Percentiles rank a stretch among this genome's conserved stretches.
phyloP scores from a whole-genome alignment of 1,284 basidiomycete species.

The Cryptococcus sp. region DNA sequence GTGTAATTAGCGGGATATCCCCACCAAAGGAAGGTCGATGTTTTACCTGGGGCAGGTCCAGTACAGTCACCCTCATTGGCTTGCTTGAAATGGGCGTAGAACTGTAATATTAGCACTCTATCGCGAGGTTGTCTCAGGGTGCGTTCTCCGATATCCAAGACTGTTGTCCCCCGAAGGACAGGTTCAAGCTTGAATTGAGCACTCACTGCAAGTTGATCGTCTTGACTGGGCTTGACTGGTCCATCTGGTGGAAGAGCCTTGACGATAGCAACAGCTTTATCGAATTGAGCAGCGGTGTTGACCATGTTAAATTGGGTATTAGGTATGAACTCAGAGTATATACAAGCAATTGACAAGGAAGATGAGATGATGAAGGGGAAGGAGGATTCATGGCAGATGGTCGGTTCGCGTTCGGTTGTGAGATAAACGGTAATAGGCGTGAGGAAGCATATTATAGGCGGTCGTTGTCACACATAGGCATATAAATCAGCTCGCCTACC shows the following conservation, averaged over 20 bases:
- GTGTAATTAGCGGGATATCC: not conserved
- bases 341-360: not conserved
- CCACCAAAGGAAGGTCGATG: not conserved
- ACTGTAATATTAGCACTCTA: slow-evolving; percentile 49
- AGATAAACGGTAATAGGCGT: too few relatives aligned
- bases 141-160: too few relatives aligned
- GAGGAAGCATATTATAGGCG: too few relatives aligned
- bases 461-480: too few relatives aligned
- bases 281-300: slow-evolving; percentile 42
- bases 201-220: slow-evolving; percentile 68
- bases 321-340: not conserved
- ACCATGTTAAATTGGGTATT: slow-evolving; percentile 10
- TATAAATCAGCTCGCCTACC: too few relatives aligned
- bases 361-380: not conserved
- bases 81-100: slow-evolving; percentile 91
- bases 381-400: not conserved
- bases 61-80: slow-evolving; percentile 62
- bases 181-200: not conserved
- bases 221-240: slow-evolving; percentile 66
- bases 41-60: slow-evolving; percentile 36
- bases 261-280: slow-evolving; percentile 70
- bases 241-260: slow-evolving; percentile 70
- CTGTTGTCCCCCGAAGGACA: not conserved
- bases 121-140: too few relatives aligned
- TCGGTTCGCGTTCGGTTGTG: too few relatives aligned